Evolutionary conservation across 345 rosid genomes (phyloP), one percentile per base, ranked within the genome.

Genomic region (Boechera stricta): DNA sequence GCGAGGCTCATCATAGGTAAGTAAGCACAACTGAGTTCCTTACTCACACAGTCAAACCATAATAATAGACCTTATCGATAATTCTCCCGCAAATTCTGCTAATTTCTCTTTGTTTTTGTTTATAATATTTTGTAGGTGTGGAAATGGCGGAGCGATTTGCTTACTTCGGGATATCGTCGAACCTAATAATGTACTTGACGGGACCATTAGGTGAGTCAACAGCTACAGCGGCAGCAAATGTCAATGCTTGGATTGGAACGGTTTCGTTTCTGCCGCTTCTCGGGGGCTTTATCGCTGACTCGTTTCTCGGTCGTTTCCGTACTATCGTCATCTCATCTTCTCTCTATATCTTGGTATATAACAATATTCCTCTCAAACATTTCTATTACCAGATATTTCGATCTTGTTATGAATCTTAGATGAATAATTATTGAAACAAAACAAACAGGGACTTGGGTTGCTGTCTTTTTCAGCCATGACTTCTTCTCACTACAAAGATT

Each of bases 231-330:
- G 93, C 91, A 6, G 89, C 81, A 26, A 84, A 86, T 21, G 81
- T 87, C 39, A 91, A 89, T 60, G 84, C 80, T 10, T 90, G 91
- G 84, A 69, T 65, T 3, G 96, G 91, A 21, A 89, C 84, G 10
- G 69, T 84, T 4, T 73, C 84, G 76, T 75, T 90, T 53, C 64
- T 86, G 36, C 89, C 93, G 2, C 80, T 91, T 12, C 78, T 88
- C 6, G 90, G 94, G 31, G 97, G 87, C 4, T 88, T 89, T 64
- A 1, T 88, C 4, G 90, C 97, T 29, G 97, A 91, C 57, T 57
- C 91, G 4, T 89, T 68, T 67, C 89, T 87, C 0, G 95, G 93
- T 71, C 82, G 90, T 49, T 88, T 82, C 82, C 84, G 82, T 77
- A 89, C 91, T 33, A 86, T 88, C 29, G 12, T 87, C 3, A 18